These are phyloP conservation scores for Mentha longifolia DNA, from an alignment of 257 asterid genomes.

Conservation along the genomic window DNA sequence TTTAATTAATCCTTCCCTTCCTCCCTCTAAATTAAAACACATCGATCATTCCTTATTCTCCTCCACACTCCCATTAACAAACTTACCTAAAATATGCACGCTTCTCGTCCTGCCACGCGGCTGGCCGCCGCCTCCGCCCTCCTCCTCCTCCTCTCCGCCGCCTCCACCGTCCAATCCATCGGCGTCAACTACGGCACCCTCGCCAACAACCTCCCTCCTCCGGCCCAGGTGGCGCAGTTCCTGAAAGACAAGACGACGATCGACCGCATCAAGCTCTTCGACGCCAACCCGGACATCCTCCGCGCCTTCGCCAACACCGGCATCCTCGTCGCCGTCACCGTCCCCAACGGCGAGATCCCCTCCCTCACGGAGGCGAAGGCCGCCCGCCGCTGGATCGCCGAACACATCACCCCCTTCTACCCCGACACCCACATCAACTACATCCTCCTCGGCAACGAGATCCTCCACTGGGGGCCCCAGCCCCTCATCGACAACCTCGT, in stretches of 20 bases:
- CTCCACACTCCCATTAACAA: background rate
- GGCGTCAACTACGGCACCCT: constrained; percentile 94
- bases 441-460: constrained; percentile 75
- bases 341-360: constrained; percentile 81
- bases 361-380: constrained; percentile 42
- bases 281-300: constrained; percentile 72
- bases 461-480: constrained; percentile 92
- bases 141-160: constrained; percentile 38
- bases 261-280: constrained; percentile 72
- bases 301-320: constrained; percentile 81
- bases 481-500: constrained; percentile 55
- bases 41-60: background rate
- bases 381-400: constrained; percentile 57
- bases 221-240: constrained; percentile 72
- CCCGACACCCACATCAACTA: constrained; percentile 63
- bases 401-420: constrained; percentile 63
- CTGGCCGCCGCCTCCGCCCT: constrained; percentile 3
- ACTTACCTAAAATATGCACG: background rate
- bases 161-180: constrained; percentile 42
- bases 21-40: background rate
- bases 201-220: constrained; percentile 83
- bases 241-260: constrained; percentile 64
- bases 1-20: background rate
- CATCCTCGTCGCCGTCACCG: constrained; percentile 68
- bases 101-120: background rate